Evolutionary conservation across 305 asterid species (phyloP), one percentile per base, ranked within the genome.

Genomic region (Stenogyne calaminthoides): DNA sequence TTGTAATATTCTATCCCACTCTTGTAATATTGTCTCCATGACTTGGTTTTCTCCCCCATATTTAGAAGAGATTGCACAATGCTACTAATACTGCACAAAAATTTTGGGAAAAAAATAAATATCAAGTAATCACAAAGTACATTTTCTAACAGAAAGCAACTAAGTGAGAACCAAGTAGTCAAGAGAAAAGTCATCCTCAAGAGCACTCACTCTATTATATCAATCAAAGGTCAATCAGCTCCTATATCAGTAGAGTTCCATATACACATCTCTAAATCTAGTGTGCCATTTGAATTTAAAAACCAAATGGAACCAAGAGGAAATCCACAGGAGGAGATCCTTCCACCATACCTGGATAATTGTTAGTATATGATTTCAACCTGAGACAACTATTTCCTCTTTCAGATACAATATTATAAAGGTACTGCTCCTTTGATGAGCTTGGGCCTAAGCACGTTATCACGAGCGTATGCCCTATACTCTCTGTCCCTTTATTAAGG

Each of bases 321-420:
- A 92, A 95, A 82, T 95, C 99, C 78, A 74, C 58, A 0, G 89
- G 90, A 4, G 93, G 88, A 16, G 87, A 81, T 14, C 92, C 96
- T 69, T 90, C 92, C 16, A 90, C 77, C 80, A 91, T 81, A 62
- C 96, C 94, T 2, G 98, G 98, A 68, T 70, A 89, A 84, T 80
- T 92, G 51, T 79, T 84, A 0, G 94, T 82, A 64, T 80, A 85
- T 3, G 97, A 89, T 82, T 88, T 92, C 84, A 95, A 72, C 72
- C 97, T 85, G 40, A 95, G 86, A 42, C 96, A 95, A 79, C 92
- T 88, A 73, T 86, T 88, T 57, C 99, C 96, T 78, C 90, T 84
- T 77, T 92, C 98, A 11, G 98, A 84, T 15, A 79, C 88, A 20
- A 90, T 78, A 71, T 92, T 92, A 44, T 95, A 95, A 60, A 84